Evolutionary conservation across 192 early-diverging fungal species (phyloP).

Genomic region (Podochytrium sp.): DNA sequence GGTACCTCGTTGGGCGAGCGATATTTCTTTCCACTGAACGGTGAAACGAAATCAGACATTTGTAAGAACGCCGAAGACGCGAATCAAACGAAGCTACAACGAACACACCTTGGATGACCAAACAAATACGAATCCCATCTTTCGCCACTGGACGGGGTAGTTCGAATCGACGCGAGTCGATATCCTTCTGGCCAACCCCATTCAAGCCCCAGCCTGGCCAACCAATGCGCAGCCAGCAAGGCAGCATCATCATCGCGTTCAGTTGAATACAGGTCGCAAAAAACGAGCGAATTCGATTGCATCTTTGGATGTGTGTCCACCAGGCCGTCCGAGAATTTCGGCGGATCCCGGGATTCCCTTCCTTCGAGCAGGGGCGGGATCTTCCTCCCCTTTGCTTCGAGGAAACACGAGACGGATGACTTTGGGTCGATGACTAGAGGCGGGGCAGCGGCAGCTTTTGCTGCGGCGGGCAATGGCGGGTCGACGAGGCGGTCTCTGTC

Average conservation of each 20-base stretch:
- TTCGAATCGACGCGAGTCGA: neutral
- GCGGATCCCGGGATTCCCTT: neutral
- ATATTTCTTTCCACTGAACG: neutral
- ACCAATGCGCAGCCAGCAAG: slow-evolving; percentile 1
- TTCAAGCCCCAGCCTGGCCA: slow-evolving; percentile 8
- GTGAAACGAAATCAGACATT: neutral
- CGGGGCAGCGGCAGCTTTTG: too few relatives aligned
- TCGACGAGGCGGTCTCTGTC: neutral
- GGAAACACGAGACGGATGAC: neutral
- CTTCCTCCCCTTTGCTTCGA: neutral
- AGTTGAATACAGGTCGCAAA: slow-evolving; percentile 3
- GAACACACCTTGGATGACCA: slow-evolving; percentile 14
- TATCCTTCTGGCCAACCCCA: slow-evolving; percentile 8
- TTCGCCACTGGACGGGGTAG: neutral
- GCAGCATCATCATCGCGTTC: slow-evolving; percentile 10
- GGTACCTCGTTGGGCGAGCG: slow-evolving; percentile 25
- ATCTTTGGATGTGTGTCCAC: neutral
- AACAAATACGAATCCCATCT: slow-evolving; percentile 26
- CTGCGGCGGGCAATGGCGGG: neutral
- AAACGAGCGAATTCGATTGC: neutral
- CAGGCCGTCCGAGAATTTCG: slow-evolving; percentile 10
- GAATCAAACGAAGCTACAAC: neutral
- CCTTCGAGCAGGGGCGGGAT: neutral
- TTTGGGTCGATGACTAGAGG: neutral
- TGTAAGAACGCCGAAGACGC: neutral